Base-by-base conservation (phyloP, 192 early-diverging fungal genomes). In the Umbelopsis vinacea region DNA sequence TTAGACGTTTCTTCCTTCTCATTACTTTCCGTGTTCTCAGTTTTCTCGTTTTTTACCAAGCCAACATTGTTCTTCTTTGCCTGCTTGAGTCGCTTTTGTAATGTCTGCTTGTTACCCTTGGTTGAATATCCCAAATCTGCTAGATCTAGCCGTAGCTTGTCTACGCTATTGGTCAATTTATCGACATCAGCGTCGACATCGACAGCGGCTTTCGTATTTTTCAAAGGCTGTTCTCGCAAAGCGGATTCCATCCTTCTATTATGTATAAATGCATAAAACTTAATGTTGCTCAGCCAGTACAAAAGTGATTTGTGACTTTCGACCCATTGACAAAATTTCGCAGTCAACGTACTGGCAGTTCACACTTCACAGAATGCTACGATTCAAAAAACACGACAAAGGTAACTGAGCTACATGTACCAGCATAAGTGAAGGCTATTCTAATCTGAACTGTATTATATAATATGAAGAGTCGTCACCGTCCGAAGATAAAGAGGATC, bases 381-480 rank as follows among this genome's bases (percentile, higher is more conserved):
- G 63, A 29, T 72, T 72, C 43, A 72, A 72, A 46, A 72, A 72
- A 52, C 71, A 72, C 60, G 57, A 63, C 24, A 72, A 63, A 72
- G 71, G 60, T 66, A 45, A 66, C 17, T 17, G n/a, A 14, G 7
- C 21, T 48, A 12, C 29, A 23, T 15, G 26, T 21, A 50, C 10
- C 12, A 48, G 4, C 43, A 50, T 19, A 9, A 10, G 2, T 33
- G 6, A 43, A 11, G 11, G 40, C 40, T 14, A 48, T 23, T 37
- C 43, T 69, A 52, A 50, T 21, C 0, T 1, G 6, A 24, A 52
- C 33, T 4, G 24, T n/a, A 52, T 19, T 33, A 37, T 12, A 12
- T 10, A 35, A 69, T 22, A 48, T 15, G 4, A 29, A 48, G 43
- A 69, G 6, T 69, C 43, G 3, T 68, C 38, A 4, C 15, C 19